phyloP scores from a whole-genome alignment of 1,284 basidiomycete species.

The Vanrija pseudolonga region DNA sequence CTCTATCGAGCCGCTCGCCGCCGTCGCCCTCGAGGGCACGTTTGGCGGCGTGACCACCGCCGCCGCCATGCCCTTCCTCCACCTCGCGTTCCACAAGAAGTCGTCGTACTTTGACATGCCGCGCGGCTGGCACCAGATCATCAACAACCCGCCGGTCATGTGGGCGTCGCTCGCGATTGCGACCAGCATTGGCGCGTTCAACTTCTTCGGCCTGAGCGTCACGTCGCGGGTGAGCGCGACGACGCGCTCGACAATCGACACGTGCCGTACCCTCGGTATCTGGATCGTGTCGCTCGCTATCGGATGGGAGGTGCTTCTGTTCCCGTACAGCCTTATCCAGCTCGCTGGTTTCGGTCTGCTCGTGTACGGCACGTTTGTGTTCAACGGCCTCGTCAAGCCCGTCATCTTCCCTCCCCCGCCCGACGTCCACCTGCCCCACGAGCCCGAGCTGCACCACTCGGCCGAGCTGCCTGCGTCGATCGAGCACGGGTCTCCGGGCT shows the following conservation, averaged over 20 bases:
- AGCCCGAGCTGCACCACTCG: slow-evolving; percentile 11
- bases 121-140: slow-evolving; percentile 85
- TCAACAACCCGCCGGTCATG: slow-evolving; percentile 71
- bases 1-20: slow-evolving; percentile 83
- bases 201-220: slow-evolving; percentile 90
- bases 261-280: slow-evolving; percentile 85
- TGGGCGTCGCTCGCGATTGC: slow-evolving; percentile 75
- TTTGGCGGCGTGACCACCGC: slow-evolving; percentile 72
- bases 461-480: slow-evolving; percentile 26
- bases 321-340: slow-evolving; percentile 80
- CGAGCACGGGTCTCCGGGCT: slow-evolving; percentile 32
- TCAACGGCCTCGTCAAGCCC: slow-evolving; percentile 69
- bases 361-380: slow-evolving; percentile 61
- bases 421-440: slow-evolving; percentile 33
- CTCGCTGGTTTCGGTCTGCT: slow-evolving; percentile 83
- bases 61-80: slow-evolving; percentile 45
- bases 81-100: slow-evolving; percentile 57
- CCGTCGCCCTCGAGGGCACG: slow-evolving; percentile 90
- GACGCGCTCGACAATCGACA: slow-evolving; percentile 85
- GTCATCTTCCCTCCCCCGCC: slow-evolving; percentile 53
- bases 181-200: slow-evolving; percentile 85
- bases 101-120: slow-evolving; percentile 88
- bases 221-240: slow-evolving; percentile 87
- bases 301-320: slow-evolving; percentile 87
- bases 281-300: slow-evolving; percentile 72